Conservation (phyloP, 106 monocot species). For the Phalaenopsis equestris region DNA sequence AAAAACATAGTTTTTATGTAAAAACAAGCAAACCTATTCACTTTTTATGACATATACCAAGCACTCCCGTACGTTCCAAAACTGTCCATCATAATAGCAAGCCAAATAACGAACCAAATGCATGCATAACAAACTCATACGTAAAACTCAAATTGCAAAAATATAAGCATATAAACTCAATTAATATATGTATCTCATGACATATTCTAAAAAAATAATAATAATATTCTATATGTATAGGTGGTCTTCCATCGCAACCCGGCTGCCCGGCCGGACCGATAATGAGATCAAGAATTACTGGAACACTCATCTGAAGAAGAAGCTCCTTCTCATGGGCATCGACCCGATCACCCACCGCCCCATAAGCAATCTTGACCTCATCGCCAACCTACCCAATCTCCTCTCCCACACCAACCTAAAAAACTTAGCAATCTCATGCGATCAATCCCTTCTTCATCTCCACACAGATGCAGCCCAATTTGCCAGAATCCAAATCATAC, state of each 20-base stretch:
- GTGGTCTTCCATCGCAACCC: neutral
- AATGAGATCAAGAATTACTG: constrained; percentile 12
- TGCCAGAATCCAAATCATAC: constrained; percentile 1
- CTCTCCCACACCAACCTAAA: neutral
- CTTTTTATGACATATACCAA: too few species aligned
- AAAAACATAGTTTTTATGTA: too few species aligned
- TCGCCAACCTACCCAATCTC: neutral
- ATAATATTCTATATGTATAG: neutral
- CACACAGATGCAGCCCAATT: neutral
- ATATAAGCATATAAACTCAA: too few species aligned
- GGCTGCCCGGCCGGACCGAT: constrained; percentile 1
- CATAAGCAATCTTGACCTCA: constrained; percentile 1
- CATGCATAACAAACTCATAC: too few species aligned
- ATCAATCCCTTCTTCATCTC: neutral
- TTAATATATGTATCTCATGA: too few species aligned
- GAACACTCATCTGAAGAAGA: constrained; percentile 10
- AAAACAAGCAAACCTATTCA: too few species aligned
- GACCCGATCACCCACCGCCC: constrained; percentile 5
- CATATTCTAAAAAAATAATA: neutral
- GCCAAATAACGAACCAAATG: too few species aligned
- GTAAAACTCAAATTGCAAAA: too few species aligned
- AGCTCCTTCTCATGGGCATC: constrained; percentile 4
- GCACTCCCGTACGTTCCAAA: too few species aligned
- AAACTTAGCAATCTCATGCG: neutral
- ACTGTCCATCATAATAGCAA: too few species aligned